Percentiles rank a stretch among this genome's conserved stretches.
phyloP scores from a whole-genome alignment of 1,139 yeast species.

The Saccharomyces pastorianus region DNA sequence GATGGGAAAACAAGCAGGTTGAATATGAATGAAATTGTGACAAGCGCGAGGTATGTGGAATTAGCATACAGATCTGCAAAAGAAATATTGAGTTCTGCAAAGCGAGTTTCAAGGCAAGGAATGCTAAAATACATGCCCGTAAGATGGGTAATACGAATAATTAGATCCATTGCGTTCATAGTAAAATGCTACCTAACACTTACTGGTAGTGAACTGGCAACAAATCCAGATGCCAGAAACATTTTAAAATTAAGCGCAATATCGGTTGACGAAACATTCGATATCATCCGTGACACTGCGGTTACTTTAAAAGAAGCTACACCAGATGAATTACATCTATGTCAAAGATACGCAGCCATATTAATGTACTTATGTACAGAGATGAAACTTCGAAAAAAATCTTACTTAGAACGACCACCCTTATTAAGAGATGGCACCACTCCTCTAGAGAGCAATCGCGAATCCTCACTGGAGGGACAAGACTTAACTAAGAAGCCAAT shows the following conservation, averaged over 20 bases:
- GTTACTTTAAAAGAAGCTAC: constrained; percentile 70
- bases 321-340: constrained; percentile 81
- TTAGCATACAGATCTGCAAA: constrained; percentile 80
- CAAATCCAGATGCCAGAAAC: constrained; percentile 27
- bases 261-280: constrained; percentile 61
- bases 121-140: constrained; percentile 76
- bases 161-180: constrained; percentile 84
- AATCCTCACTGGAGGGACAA: neutral
- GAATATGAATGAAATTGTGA: constrained; percentile 61
- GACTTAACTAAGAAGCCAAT: neutral
- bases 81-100: constrained; percentile 65
- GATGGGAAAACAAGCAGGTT: constrained; percentile 34
- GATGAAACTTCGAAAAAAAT: constrained; percentile 40
- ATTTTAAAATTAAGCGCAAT: constrained; percentile 56
- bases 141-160: constrained; percentile 80
- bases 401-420: neutral
- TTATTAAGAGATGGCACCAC: neutral
- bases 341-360: constrained; percentile 74
- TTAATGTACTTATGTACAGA: constrained; percentile 71
- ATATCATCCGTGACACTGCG: constrained; percentile 65
- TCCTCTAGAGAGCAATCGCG: neutral
- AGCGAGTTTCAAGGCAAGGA: constrained; percentile 57
- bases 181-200: constrained; percentile 75
- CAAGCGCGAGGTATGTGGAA: constrained; percentile 69
- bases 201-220: constrained; percentile 36